Base-by-base conservation (phyloP, 805 yeast genomes). In the Kodamaea fukazawae region DNA sequence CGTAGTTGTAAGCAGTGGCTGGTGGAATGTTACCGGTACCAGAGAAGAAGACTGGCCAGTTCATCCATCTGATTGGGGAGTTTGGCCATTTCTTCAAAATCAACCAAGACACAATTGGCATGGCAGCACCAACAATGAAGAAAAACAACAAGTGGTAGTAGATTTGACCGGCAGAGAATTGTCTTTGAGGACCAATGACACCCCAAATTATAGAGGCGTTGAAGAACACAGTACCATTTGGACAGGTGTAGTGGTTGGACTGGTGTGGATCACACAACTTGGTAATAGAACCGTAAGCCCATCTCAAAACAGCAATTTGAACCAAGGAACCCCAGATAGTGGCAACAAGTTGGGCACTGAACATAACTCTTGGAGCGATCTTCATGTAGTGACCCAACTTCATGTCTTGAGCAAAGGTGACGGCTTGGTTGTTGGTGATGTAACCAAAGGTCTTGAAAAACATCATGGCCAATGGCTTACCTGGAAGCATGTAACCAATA, bases 1-100 rank as follows among this genome's bases (percentile, higher is more conserved):
- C 71, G 57, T 79, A 81, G 57, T 79, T 81, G 57, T 80, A 81
- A 20, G 85, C 79, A 3, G 88, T 79, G 27, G 85, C 82, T 29
- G 91, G 90, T 11, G 91, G 89, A 50, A 82, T 77, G 47, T 70
- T 67, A 31, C 81, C 81, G n/a, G 71, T 62, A 48, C 72, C 73
- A 10, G 67, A 55, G 55, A 67, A 67, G 58, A 67, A 67, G 29
- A 68, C 67, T 10, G 70, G 67, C 67, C 68, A 47, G 45, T 47
- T 47, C 40, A 47, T 14, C 49, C 48, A 45, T 35, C 49, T 45
- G 36, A 47, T 34, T 31, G 55, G 58, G 15, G 60, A 53, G 49
- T 56, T 62, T 43, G 71, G 73, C 68, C 67, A 66, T 49, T 64
- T 68, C 55, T 56, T 64, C 48, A 63, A 61, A 32, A 66, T 48